Evolutionary conservation across 2,329 filamentous ascomycete species (phyloP).

Genomic region (Blastomyces parvus): DNA sequence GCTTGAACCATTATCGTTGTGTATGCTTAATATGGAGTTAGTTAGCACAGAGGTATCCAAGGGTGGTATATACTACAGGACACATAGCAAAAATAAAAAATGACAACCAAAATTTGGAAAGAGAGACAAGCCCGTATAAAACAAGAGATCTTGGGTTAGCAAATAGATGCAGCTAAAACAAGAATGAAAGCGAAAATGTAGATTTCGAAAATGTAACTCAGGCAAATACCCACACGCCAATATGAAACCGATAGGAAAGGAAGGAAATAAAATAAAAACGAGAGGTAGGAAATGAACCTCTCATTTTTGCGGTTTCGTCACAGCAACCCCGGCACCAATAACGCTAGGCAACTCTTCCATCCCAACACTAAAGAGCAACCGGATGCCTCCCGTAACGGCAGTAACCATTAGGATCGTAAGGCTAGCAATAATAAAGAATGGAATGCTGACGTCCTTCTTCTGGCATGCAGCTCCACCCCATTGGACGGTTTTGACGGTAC

Average conservation of each 20-base stretch:
- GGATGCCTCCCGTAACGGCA: conserved; percentile 60
- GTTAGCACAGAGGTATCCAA: neutral
- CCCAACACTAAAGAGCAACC: conserved; percentile 72
- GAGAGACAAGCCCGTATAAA: neutral
- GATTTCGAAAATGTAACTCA: neutral
- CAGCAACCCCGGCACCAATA: conserved; percentile 86
- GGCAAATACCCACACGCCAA: conserved; percentile 5
- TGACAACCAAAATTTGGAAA: neutral
- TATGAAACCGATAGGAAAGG: neutral
- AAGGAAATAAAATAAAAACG: neutral
- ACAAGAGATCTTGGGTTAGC: neutral
- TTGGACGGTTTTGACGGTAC: conserved; percentile 52
- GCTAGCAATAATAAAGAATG: conserved; percentile 77
- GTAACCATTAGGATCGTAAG: conserved; percentile 63
- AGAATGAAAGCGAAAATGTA: neutral
- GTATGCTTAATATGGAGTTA: conserved; percentile 1
- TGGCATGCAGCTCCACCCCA: conserved; percentile 84
- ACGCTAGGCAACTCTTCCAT: conserved; percentile 84
- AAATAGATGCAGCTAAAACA: conserved; percentile 3
- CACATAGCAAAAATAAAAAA: neutral
- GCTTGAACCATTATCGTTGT: neutral
- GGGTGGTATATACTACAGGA: conserved; percentile 1
- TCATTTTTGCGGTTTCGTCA: conserved; percentile 45
- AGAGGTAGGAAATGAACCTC: neutral
- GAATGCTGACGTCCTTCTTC: conserved; percentile 80